These are phyloP conservation scores for Zygosaccharomyces bailii DNA, from an alignment of 805 yeast species.

Conservation along the genomic window DNA sequence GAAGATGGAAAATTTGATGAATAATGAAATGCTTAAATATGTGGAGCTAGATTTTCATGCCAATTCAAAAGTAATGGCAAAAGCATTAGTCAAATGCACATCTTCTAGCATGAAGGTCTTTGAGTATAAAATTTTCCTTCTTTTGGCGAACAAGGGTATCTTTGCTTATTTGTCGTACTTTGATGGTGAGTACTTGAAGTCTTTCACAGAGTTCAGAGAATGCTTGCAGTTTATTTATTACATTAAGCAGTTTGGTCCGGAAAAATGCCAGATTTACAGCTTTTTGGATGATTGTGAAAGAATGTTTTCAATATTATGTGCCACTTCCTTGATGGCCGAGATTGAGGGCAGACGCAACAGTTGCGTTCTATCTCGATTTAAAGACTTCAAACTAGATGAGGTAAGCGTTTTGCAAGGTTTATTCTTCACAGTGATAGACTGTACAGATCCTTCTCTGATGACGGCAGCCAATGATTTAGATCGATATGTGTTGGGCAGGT, in stretches of 20 bases:
- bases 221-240: constrained; percentile 22
- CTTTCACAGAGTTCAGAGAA: constrained; percentile 22
- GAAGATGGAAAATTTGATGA: constrained; percentile 10
- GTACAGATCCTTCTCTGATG: constrained; percentile 16
- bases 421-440: constrained; percentile 15
- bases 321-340: constrained; percentile 15
- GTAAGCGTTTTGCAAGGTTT: constrained; percentile 17
- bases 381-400: constrained; percentile 9
- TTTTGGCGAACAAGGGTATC: constrained; percentile 12
- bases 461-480: constrained; percentile 6
- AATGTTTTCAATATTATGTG: constrained; percentile 17
- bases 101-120: constrained; percentile 2
- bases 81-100: constrained; percentile 12
- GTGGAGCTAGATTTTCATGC: constrained; percentile 23
- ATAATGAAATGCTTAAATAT: constrained; percentile 15
- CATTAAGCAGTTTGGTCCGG: constrained; percentile 6
- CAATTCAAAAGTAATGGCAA: constrained; percentile 21
- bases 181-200: constrained; percentile 16
- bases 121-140: constrained; percentile 8
- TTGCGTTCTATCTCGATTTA: background rate
- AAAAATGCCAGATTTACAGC: background rate
- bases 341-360: constrained; percentile 1
- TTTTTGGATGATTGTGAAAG: constrained; percentile 16
- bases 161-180: constrained; percentile 8
- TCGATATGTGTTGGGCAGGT: constrained; percentile 11